Conservation (phyloP, 371 early-diverging fungal genomes). For the Lichtheimia corymbifera region DNA sequence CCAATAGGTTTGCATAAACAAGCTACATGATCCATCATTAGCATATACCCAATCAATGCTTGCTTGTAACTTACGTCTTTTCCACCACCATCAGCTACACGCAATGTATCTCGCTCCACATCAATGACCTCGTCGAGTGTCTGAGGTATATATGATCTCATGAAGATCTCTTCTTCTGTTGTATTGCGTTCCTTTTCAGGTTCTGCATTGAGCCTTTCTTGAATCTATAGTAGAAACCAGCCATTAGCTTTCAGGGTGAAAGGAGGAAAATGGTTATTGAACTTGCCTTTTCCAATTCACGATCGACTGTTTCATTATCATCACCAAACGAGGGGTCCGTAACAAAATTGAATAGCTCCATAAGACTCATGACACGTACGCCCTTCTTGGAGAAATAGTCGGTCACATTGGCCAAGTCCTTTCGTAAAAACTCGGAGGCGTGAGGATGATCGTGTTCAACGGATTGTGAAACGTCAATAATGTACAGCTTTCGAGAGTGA, state of each 20-base stretch:
- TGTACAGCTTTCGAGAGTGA: conserved; percentile 79
- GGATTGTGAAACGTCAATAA: conserved; percentile 99
- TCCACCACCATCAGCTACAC: conserved; percentile 72
- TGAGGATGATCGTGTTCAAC: conserved; percentile 99
- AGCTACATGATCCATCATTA: conserved; percentile 11
- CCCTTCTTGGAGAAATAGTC: conserved; percentile 91
- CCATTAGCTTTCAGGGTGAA: not conserved
- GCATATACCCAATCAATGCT: no score
- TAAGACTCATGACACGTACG: conserved; percentile 79
- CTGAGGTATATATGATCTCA: conserved; percentile 90
- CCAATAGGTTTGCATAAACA: conserved; percentile 49
- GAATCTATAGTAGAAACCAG: conserved; percentile 25
- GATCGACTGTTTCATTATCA: conserved; percentile 68
- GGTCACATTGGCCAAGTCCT: conserved; percentile 95
- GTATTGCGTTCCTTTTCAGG: conserved; percentile 41
- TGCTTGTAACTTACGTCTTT: conserved; percentile 53
- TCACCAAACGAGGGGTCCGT: conserved; percentile 64
- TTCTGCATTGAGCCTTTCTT: conserved; percentile 35
- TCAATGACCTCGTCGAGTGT: conserved; percentile 91
- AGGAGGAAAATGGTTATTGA: not conserved
- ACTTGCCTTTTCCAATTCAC: conserved; percentile 60
- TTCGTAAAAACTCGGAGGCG: conserved; percentile 95
- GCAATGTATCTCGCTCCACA: conserved; percentile 81
- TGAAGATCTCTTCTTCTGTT: conserved; percentile 90
- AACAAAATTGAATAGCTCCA: conserved; percentile 92